A percentile compares a stretch with the other conserved stretches of the same genome.
Conservation (phyloP, 2,329 filamentous ascomycete genomes). For the Phaeosphaeriaceae sp. region DNA sequence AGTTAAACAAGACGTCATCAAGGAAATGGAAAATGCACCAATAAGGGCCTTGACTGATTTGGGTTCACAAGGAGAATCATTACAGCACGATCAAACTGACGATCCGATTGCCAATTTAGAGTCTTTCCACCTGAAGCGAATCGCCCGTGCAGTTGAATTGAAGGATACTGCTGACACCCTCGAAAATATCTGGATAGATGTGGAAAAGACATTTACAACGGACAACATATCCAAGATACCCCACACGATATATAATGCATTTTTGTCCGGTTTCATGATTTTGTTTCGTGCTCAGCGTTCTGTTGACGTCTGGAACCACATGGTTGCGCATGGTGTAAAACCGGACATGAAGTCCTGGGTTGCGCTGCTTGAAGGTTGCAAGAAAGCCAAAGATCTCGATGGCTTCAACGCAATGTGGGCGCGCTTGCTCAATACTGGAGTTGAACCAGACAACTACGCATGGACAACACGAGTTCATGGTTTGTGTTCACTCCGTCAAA, state of each 20-base stretch:
- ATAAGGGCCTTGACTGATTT: constrained; percentile 24
- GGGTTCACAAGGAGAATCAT: constrained; percentile 9
- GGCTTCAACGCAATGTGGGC: constrained; percentile 72
- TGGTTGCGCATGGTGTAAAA: constrained; percentile 60
- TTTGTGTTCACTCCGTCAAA: constrained; percentile 63
- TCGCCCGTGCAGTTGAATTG: constrained; percentile 31
- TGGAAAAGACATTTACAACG: constrained; percentile 22
- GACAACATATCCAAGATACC: constrained; percentile 27
- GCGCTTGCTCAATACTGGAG: constrained; percentile 63
- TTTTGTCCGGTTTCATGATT: constrained; percentile 57
- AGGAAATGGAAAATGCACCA: constrained; percentile 32
- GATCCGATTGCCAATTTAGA: constrained; percentile 25
- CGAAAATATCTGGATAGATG: constrained; percentile 34
- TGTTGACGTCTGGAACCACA: constrained; percentile 64
- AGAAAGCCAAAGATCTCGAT: constrained; percentile 62
- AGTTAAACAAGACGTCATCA: constrained; percentile 18
- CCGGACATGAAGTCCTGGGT: constrained; percentile 73
- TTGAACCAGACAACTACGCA: constrained; percentile 67
- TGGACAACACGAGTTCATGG: constrained; percentile 76
- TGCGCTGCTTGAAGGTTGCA: constrained; percentile 74
- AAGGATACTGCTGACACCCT: constrained; percentile 17
- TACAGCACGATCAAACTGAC: constrained; percentile 2
- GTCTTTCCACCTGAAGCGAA: constrained; percentile 31
- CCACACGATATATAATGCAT: constrained; percentile 49
- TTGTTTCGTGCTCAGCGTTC: constrained; percentile 53